These are phyloP conservation scores for Zhuliangozyma parablackwelliae DNA, from an alignment of 1,139 yeast genomes.

Conservation along the genomic window DNA sequence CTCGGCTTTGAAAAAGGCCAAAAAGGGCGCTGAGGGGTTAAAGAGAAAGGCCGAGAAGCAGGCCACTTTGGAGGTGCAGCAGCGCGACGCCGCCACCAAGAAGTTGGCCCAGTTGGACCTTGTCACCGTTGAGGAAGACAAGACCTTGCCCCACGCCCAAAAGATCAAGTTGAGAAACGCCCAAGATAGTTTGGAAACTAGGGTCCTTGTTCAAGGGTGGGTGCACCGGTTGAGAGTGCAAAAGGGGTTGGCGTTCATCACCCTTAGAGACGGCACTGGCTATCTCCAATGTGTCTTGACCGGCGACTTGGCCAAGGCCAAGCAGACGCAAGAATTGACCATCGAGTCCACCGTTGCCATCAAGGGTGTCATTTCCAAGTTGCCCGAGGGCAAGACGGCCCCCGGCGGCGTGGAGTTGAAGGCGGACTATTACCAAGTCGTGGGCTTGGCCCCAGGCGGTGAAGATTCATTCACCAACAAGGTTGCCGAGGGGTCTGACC, in stretches of 20 bases:
- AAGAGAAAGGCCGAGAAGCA: constrained; percentile 87
- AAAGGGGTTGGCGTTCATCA: constrained; percentile 87
- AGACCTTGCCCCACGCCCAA: constrained; percentile 63
- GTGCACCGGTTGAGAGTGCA: constrained; percentile 89
- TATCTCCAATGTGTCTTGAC: constrained; percentile 79
- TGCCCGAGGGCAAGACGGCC: constrained; percentile 95
- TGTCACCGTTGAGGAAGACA: constrained; percentile 69
- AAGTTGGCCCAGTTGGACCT: constrained; percentile 71
- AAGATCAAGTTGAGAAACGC: constrained; percentile 61
- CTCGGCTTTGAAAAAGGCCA: constrained; percentile 91
- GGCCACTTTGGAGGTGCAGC: constrained; percentile 58
- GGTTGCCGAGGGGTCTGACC: constrained; percentile 91
- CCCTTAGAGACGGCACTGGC: constrained; percentile 94
- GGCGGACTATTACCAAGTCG: constrained; percentile 83
- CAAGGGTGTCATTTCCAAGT: constrained; percentile 73
- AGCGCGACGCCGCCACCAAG: constrained; percentile 64
- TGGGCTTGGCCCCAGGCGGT: constrained; percentile 95
- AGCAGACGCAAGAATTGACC: constrained; percentile 78
- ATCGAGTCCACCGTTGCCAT: constrained; percentile 79
- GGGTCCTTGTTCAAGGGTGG: constrained; percentile 90
- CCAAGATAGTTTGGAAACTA: constrained; percentile 48
- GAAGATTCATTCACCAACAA: constrained; percentile 93
- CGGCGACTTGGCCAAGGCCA: constrained; percentile 90
- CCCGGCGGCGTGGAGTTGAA: constrained; percentile 96
- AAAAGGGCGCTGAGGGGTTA: constrained; percentile 90